Evolutionary conservation across 495 filamentous ascomycete genomes (phyloP), one percentile per base, ranked within the genome.

Genomic region (Neurospora sp.): DNA sequence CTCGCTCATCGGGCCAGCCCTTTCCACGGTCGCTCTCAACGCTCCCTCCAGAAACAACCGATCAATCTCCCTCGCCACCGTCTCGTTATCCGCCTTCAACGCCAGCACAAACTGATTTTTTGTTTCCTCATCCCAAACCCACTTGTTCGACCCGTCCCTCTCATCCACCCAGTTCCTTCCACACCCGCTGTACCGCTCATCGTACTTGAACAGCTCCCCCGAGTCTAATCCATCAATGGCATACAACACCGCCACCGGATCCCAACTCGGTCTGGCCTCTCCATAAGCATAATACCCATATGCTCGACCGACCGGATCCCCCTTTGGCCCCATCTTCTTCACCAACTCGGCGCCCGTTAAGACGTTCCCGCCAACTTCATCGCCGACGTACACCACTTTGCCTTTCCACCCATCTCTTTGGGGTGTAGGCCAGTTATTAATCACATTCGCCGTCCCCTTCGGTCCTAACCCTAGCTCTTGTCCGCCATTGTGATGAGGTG

Each of bases 201-300:
- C 80, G 2, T 76, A 73, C 45, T 79, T 75, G 53, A 81, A 82
- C 14, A 80, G 59, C 1, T 31, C 27, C 3, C 27, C n/a, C n/a
- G n/a, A n/a, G n/a, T n/a, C 3, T 31, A 31, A 3, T 37, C 53
- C 53, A 8, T 77, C 9, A 39, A 84, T 81, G 6, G 82, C 85
- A 53, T 87, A 86, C 18, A 84, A 44, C 3, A 83, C 76, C 0
- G 84, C 80, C 42, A 86, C 73, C 4, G 83, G 83, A 74, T 87
- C 85, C 83, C 83, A 87, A 0, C 83, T 83, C 4, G 78, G 71
- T 27, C 81, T 75, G 1, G 74, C 44, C 9, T 65, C 77, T 16
- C 73, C 73, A 65, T 82, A 83, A 35, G 78, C 77, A 72, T 84
- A 81, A 71, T 79, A 83, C 8, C 73, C 69, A 69, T 85, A 87